Conservation (phyloP, 83 land plant species). For the Picea abies region DNA sequence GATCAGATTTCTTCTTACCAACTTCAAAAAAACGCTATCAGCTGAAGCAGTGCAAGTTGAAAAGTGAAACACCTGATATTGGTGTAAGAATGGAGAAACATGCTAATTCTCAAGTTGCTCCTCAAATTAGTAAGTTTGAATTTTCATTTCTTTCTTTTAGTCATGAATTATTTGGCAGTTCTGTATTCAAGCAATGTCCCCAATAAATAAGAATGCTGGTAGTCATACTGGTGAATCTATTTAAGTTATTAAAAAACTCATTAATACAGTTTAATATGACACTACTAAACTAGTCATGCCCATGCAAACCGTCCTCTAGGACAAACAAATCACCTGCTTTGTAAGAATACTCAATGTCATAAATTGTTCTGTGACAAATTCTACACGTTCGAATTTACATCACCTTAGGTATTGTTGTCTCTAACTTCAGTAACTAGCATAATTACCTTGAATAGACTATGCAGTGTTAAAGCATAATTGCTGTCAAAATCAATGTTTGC, state of each 20-base stretch:
- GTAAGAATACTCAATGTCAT: too few species aligned
- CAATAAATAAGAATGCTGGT: not conserved
- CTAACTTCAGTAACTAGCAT: too few species aligned
- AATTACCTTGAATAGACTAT: too few species aligned
- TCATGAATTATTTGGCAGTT: not conserved
- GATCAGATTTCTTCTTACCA: not conserved
- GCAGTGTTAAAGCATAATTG: too few species aligned
- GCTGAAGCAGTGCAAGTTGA: constrained; percentile 9
- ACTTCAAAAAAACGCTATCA: not conserved
- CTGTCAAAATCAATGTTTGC: too few species aligned
- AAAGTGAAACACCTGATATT: not conserved
- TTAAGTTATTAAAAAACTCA: not conserved
- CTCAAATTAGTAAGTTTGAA: constrained; percentile 7
- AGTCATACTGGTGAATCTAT: not conserved
- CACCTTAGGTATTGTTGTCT: too few species aligned
- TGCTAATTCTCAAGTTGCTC: not conserved
- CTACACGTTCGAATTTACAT: too few species aligned
- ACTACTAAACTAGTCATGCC: not conserved
- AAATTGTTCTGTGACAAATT: too few species aligned
- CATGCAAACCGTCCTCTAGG: too few species aligned
- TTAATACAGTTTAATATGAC: not conserved
- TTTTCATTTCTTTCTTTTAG: not conserved
- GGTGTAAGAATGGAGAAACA: not conserved
- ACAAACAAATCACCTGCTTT: too few species aligned
- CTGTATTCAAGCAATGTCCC: not conserved